Conservation (phyloP, 805 yeast species). For the Nakazawaea molendinolei region DNA sequence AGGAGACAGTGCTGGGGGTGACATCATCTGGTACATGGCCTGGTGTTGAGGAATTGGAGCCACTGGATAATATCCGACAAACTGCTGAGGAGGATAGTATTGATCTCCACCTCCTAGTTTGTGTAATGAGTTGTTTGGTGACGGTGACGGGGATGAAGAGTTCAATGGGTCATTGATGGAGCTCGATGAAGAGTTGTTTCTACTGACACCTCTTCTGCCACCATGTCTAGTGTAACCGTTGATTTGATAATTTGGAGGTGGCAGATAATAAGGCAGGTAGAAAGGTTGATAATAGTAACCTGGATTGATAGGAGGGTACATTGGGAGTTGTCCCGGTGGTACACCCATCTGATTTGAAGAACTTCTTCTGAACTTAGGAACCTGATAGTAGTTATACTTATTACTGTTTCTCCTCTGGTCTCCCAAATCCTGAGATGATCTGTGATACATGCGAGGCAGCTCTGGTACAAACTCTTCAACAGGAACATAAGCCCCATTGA, state of each 20-base stretch:
- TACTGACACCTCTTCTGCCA: neutral
- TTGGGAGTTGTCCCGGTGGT: constrained; percentile 1
- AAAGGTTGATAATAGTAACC: constrained; percentile 3
- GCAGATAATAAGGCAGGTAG: constrained; percentile 5
- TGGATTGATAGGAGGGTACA: constrained; percentile 1
- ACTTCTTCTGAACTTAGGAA: constrained; percentile 1
- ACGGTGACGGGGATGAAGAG: constrained; percentile 6
- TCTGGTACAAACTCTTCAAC: too few species aligned
- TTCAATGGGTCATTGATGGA: constrained; percentile 7
- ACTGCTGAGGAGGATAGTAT: constrained; percentile 6
- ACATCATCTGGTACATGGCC: constrained; percentile 6
- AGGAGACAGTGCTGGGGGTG: constrained; percentile 8
- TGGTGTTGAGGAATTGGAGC: constrained; percentile 3
- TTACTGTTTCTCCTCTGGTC: constrained; percentile 3
- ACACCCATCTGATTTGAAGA: neutral
- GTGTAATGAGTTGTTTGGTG: neutral
- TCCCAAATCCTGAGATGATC: neutral
- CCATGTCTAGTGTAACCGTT: neutral
- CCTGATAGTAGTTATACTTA: neutral
- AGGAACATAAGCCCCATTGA: too few species aligned
- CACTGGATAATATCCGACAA: constrained; percentile 2
- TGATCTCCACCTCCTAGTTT: constrained; percentile 4
- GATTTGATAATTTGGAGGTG: constrained; percentile 2
- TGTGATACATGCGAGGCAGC: too few species aligned
- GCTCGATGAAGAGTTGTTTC: constrained; percentile 7